Base-by-base conservation (phyloP, 192 early-diverging fungal species). In the Entophlyctis luteolus region DNA sequence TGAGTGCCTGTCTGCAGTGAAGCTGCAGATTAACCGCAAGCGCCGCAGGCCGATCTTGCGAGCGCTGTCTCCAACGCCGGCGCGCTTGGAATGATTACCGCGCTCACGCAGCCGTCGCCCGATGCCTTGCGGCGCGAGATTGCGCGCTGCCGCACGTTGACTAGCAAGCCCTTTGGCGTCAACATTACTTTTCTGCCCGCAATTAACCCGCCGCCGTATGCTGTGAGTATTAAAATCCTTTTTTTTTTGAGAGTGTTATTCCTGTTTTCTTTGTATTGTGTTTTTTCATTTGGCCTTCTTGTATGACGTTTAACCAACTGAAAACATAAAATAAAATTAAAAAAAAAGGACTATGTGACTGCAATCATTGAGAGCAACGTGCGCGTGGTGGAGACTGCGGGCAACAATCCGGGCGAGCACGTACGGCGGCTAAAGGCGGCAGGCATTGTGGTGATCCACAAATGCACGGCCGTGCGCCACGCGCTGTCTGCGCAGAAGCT, bases 341-440 rank as follows among this genome's bases (percentile, higher is more conserved):
- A 22, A 42, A 18, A 16, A 33, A 42, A 71, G 59, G 84, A 89
- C 48, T 90, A 90, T 62, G 77, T 80, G 22, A 66, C 75, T 23
- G 89, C 82, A 22, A 91, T 91, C 76, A 86, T 91, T 55, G 82
- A 91, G 55, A 77, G 77, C 55, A 88, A 87, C 28, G 88, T 91
- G 77, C 89, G 88, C 74, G 82, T 91, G 28, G 90, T 91, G 22
- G 90, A 90, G 75, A 91, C 90, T 57, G 90, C 90, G 27, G 90
- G 90, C 50, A 91, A 90, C 81, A 91, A 91, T 67, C 90, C 90
- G 38, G 84, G 84, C 38, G 74, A 77, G 39, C 82, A 88, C 71
- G 87, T 90, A 70, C 87, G 85, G 71, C 75, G 79, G 36, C 87
- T 91, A 77, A 91, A 90, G 77, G 73, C 80, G 35, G 89, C 88